phyloP scores from a whole-genome alignment of 352 stramenopile genomes.

The Saprolegnia parasitica region DNA sequence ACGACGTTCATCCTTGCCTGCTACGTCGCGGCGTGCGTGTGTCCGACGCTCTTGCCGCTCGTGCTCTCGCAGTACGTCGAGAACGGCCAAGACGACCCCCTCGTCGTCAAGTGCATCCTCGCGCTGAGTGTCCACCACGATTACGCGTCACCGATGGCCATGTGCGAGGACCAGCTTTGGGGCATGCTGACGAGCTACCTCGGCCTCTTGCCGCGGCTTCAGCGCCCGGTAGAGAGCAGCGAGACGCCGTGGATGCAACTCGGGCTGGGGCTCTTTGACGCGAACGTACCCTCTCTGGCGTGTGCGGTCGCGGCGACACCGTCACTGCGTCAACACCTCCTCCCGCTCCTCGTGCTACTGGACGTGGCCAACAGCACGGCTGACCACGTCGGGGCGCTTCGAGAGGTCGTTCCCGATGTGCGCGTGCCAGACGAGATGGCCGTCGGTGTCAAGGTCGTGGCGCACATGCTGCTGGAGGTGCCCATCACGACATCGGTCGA shows the following conservation, averaged over 20 bases:
- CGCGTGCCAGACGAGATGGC: not conserved
- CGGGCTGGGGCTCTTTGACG: constrained; percentile 15
- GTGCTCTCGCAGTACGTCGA: constrained; percentile 7
- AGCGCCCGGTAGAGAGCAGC: not conserved
- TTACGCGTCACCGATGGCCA: not conserved
- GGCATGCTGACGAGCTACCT: constrained; percentile 6
- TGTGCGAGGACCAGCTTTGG: constrained; percentile 21
- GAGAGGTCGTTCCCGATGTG: not conserved
- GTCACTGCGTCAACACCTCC: not conserved
- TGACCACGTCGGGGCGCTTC: not conserved
- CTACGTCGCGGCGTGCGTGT: not conserved
- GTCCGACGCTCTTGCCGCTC: constrained; percentile 4
- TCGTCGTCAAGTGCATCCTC: not conserved
- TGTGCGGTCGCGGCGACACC: not conserved
- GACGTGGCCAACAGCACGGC: not conserved
- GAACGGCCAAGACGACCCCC: not conserved
- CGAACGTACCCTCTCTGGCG: not conserved
- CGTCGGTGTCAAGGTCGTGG: not conserved
- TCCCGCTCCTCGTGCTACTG: constrained; percentile 8
- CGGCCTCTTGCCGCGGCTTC: not conserved
- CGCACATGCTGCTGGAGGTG: not conserved
- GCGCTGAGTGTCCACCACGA: not conserved
- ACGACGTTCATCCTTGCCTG: not conserved
- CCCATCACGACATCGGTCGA: not conserved
- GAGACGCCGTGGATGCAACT: not conserved